Evolutionary conservation across 768 basidiomycete species (phyloP).

Genomic region (Xerocomus spinulosus): DNA sequence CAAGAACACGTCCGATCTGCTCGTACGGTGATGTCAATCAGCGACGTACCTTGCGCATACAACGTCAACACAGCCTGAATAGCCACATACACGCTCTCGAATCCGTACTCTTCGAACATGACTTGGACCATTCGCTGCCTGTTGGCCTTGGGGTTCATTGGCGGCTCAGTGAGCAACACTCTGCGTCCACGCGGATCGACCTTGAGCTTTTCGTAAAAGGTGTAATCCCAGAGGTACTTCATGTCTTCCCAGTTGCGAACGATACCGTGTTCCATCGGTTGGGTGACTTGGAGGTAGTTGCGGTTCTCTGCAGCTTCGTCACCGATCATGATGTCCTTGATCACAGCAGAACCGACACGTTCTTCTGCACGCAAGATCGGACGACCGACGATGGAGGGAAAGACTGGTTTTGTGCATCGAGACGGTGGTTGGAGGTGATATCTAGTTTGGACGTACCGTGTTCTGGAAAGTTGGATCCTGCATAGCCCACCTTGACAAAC

Average conservation of each 20-base stretch:
- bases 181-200: constrained; percentile 84
- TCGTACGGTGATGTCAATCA: neutral
- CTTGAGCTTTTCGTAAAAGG: constrained; percentile 92
- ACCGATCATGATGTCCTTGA: constrained; percentile 98
- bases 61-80: constrained; percentile 98
- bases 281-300: constrained; percentile 93
- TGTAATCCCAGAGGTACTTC: constrained; percentile 98
- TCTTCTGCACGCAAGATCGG: constrained; percentile 98
- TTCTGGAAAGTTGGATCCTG: constrained; percentile 92
- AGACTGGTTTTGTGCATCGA: constrained; percentile 49
- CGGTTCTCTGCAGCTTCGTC: constrained; percentile 94
- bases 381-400: constrained; percentile 94
- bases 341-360: constrained; percentile 76
- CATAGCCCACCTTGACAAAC: constrained; percentile 91
- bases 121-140: constrained; percentile 92
- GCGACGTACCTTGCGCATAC: constrained; percentile 88
- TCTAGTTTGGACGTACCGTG: constrained; percentile 52
- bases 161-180: constrained; percentile 93
- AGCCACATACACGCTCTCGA: constrained; percentile 92
- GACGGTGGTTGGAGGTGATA: neutral
- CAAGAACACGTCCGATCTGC: neutral
- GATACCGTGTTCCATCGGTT: constrained; percentile 99
- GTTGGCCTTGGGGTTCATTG: constrained; percentile 97
- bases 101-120: constrained; percentile 99
- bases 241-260: constrained; percentile 99